These are phyloP conservation scores for Artemisia tridentata DNA, from an alignment of 129 eudicot genomes.

Conservation along the genomic window DNA sequence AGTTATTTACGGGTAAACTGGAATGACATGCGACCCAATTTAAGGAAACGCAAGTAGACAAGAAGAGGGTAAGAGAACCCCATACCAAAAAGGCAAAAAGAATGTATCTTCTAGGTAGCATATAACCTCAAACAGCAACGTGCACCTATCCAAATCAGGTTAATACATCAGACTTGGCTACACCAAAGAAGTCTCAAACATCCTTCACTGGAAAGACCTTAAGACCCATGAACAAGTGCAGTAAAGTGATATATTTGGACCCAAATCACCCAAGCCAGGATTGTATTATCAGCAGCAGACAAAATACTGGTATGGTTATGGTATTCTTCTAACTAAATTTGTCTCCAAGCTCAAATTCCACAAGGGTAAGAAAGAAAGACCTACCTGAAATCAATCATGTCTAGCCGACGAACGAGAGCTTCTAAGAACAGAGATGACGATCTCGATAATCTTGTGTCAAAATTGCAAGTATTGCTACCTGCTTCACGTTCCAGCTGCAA, in stretches of 20 bases:
- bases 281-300: slow-evolving; percentile 42
- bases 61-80: slow-evolving; percentile 13
- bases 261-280: slow-evolving; percentile 12
- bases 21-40: neutral
- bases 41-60: neutral
- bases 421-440: slow-evolving; percentile 40
- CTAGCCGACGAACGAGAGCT: slow-evolving; percentile 38
- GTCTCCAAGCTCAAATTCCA: slow-evolving; percentile 17
- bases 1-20: slow-evolving; percentile 3
- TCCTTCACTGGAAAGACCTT: slow-evolving; percentile 15
- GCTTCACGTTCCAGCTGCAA: slow-evolving; percentile 45
- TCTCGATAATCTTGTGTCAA: slow-evolving; percentile 49
- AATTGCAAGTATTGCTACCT: slow-evolving; percentile 52
- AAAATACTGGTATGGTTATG: slow-evolving; percentile 23
- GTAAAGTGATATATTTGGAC: slow-evolving; percentile 24
- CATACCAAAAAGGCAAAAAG: slow-evolving; percentile 22
- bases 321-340: slow-evolving; percentile 34
- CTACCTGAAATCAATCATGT: slow-evolving; percentile 33
- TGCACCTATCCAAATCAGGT: slow-evolving; percentile 26
- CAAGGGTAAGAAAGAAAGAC: slow-evolving; percentile 8
- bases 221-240: slow-evolving; percentile 19
- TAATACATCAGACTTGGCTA: slow-evolving; percentile 5
- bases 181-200: slow-evolving; percentile 12
- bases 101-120: slow-evolving; percentile 31
- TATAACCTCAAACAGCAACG: slow-evolving; percentile 19